Percentiles rank a stretch among this genome's conserved stretches.
phyloP scores from a whole-genome alignment of 2,329 filamentous ascomycete genomes.

The Allantophomopsis cytisporea region DNA sequence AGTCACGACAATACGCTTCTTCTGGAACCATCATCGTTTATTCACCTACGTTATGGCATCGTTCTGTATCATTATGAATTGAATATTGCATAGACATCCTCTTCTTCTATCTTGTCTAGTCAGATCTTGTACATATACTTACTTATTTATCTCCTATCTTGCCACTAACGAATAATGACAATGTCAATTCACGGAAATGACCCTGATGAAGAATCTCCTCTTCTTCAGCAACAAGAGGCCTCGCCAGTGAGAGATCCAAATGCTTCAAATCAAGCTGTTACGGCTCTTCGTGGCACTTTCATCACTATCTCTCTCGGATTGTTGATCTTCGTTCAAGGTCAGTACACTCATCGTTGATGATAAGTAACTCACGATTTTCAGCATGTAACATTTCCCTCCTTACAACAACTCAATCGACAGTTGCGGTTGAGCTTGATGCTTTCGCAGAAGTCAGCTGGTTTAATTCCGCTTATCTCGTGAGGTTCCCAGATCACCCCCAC shows the following conservation, averaged over 20 bases:
- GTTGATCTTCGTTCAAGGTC: constrained; percentile 47
- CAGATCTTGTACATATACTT: too few relatives aligned
- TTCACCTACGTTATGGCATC: too few relatives aligned
- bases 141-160: too few relatives aligned
- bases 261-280: constrained; percentile 16
- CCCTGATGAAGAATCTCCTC: too few relatives aligned
- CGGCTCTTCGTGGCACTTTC: constrained; percentile 20
- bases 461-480: constrained; percentile 58
- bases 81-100: too few relatives aligned
- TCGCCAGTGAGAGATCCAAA: constrained; percentile 1
- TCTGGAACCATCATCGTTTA: too few relatives aligned
- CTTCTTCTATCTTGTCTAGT: too few relatives aligned
- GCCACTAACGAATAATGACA: too few relatives aligned
- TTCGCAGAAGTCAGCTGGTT: constrained; percentile 70
- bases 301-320: constrained; percentile 39
- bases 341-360: constrained; percentile 3
- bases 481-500: neutral
- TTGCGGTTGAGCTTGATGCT: constrained; percentile 61
- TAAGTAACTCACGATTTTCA: constrained; percentile 5
- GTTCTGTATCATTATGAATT: too few relatives aligned
- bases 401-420: constrained; percentile 65
- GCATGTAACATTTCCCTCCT: constrained; percentile 63
- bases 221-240: too few relatives aligned
- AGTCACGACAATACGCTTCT: too few relatives aligned
- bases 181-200: too few relatives aligned